Conservation (phyloP, 2,329 filamentous ascomycete genomes). For the Cephalotrichum gorgonifer region DNA sequence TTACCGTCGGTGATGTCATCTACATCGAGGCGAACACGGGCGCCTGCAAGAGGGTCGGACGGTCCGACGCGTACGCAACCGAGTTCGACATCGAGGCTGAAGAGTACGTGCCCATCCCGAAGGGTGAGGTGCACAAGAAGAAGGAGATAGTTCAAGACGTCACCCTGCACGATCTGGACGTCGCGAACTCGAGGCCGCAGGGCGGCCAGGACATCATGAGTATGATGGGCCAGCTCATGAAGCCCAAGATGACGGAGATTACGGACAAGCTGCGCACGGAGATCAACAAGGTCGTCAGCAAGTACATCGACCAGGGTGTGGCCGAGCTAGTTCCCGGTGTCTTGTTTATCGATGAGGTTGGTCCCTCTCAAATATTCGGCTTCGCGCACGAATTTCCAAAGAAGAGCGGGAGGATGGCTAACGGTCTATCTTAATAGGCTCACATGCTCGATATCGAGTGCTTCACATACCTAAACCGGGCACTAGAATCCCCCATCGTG, state of each 20-base stretch:
- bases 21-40: conserved; percentile 99
- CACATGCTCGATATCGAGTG: conserved; percentile 99
- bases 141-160: conserved; percentile 99
- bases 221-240: conserved; percentile 99
- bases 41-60: conserved; percentile 90
- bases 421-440: conserved; percentile 40
- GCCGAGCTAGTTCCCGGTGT: conserved; percentile 97
- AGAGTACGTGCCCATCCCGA: conserved; percentile 97
- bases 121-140: conserved; percentile 99
- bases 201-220: conserved; percentile 99
- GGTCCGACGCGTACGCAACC: conserved; percentile 93
- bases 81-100: conserved; percentile 98
- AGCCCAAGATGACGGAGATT: conserved; percentile 98
- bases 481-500: conserved; percentile 88
- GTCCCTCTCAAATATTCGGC: too few relatives aligned
- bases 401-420: background rate
- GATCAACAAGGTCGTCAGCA: conserved; percentile 99
- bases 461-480: conserved; percentile 97
- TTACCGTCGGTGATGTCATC: conserved; percentile 92
- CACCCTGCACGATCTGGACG: conserved; percentile 89
- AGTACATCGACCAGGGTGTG: conserved; percentile 97
- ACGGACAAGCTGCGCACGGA: conserved; percentile 92
- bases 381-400: too few relatives aligned
- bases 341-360: conserved; percentile 95
- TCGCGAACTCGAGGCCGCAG: conserved; percentile 89